Evolutionary conservation across 2,329 filamentous ascomycete genomes (phyloP).

Genomic region (Cladosporium sphaerospermum): DNA sequence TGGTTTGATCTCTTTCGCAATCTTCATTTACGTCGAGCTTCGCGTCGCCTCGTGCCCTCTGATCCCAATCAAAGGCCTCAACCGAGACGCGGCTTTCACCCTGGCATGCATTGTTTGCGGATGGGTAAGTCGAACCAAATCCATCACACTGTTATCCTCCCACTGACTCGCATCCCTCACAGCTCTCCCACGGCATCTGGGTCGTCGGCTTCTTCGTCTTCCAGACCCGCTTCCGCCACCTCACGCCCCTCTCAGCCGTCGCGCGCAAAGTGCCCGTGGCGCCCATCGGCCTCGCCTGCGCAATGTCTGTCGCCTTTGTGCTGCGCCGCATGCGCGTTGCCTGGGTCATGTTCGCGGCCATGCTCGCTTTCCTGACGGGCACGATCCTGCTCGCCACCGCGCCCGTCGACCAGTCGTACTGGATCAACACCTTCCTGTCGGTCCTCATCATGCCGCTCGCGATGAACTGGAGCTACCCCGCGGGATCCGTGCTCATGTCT

Average conservation of each 20-base stretch:
- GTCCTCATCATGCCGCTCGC: constrained; percentile 48
- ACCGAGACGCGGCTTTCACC: constrained; percentile 21
- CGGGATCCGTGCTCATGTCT: constrained; percentile 54
- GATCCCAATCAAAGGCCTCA: constrained; percentile 23
- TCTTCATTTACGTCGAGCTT: constrained; percentile 26
- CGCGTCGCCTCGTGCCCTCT: constrained; percentile 15
- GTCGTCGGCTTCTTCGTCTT: constrained; percentile 12
- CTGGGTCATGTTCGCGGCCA: constrained; percentile 34
- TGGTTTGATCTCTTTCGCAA: constrained; percentile 22
- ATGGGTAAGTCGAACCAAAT: constrained; percentile 10
- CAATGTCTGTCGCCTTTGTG: constrained; percentile 32
- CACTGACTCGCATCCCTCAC: background rate
- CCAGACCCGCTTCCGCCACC: constrained; percentile 6
- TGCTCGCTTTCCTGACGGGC: constrained; percentile 38
- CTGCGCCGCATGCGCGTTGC: constrained; percentile 32
- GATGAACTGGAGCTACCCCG: constrained; percentile 62
- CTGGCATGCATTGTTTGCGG: constrained; percentile 15
- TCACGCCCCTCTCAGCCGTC: constrained; percentile 28
- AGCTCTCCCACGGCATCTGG: constrained; percentile 27
- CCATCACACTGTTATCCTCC: background rate
- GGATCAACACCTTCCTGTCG: constrained; percentile 56
- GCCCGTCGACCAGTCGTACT: constrained; percentile 54
- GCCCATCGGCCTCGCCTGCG: constrained; percentile 31
- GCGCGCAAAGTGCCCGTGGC: constrained; percentile 32
- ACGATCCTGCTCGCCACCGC: constrained; percentile 38